Percentiles rank a stretch among this genome's conserved stretches.
These are phyloP conservation scores for Saksenaea oblongispora DNA, from an alignment of 371 early-diverging fungal species.

Conservation along the genomic window DNA sequence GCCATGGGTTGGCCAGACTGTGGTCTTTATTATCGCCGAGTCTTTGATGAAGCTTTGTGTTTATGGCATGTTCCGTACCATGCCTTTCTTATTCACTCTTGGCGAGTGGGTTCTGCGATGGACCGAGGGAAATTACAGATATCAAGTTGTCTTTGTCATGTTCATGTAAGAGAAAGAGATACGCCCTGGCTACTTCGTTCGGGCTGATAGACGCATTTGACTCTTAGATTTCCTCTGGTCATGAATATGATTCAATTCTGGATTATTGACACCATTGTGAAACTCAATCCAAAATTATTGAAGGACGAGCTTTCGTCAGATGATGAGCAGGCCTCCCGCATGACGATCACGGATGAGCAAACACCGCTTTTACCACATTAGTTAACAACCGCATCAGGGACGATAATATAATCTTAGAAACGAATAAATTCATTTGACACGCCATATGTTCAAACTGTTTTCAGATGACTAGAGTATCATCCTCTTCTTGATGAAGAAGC, in stretches of 20 bases:
- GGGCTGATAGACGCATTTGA: no score
- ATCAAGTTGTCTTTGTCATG: conserved; percentile 44
- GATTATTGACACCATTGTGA: conserved; percentile 56
- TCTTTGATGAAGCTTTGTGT: conserved; percentile 36
- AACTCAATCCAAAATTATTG: conserved; percentile 23
- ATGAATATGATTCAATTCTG: conserved; percentile 63
- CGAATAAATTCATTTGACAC: no score
- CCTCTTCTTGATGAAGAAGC: no score
- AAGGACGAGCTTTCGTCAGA: background rate
- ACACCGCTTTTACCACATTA: background rate
- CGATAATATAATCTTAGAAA: no score
- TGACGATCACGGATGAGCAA: background rate
- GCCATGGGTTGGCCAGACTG: conserved; percentile 31
- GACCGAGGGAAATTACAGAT: conserved; percentile 21
- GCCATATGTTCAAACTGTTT: no score
- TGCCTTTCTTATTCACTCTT: conserved; percentile 30
- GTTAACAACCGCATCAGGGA: no score
- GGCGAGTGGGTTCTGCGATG: conserved; percentile 35
- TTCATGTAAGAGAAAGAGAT: conserved; percentile 5
- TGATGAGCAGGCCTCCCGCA: background rate
- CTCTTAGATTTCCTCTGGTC: conserved; percentile 37
- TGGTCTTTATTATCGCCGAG: conserved; percentile 32
- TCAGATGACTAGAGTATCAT: no score
- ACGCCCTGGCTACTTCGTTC: background rate
- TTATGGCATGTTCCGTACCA: conserved; percentile 27